A percentile compares a stretch with the other conserved stretches of the same genome.
phyloP scores from a whole-genome alignment of 2,329 filamentous ascomycete genomes.

The Claviceps citrina region DNA sequence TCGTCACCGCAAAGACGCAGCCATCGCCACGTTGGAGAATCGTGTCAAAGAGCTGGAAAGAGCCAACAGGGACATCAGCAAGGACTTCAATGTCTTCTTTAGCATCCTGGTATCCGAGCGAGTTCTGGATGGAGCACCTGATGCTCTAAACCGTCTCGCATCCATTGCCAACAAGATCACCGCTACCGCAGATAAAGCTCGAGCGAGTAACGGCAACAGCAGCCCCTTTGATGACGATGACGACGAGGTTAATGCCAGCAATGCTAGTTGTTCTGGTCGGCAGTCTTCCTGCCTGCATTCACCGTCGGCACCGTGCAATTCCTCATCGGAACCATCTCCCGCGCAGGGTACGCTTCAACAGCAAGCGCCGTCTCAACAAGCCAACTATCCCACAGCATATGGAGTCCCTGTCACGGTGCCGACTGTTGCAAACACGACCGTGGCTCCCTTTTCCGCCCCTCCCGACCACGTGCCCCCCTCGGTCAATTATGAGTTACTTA shows the following conservation, averaged over 20 bases:
- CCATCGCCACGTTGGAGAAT: slow-evolving; percentile 57
- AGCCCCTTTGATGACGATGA: slow-evolving; percentile 3
- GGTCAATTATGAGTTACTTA: slow-evolving; percentile 32
- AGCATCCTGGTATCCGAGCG: slow-evolving; percentile 43
- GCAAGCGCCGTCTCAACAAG: neutral
- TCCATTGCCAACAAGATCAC: slow-evolving; percentile 43
- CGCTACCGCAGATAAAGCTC: slow-evolving; percentile 30
- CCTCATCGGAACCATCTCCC: neutral
- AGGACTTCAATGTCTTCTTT: slow-evolving; percentile 51
- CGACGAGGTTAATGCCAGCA: neutral
- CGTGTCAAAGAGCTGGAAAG: slow-evolving; percentile 54
- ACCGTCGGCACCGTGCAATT: neutral
- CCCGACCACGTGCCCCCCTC: slow-evolving; percentile 7
- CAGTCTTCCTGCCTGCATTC: neutral
- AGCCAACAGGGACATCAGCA: slow-evolving; percentile 59
- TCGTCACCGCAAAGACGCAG: slow-evolving; percentile 67
- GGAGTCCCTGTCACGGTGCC: neutral
- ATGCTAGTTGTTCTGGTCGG: neutral
- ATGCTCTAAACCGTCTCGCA: slow-evolving; percentile 41
- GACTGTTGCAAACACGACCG: neutral
- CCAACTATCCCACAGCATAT: neutral
- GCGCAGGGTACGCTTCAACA: neutral
- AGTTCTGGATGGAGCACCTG: slow-evolving; percentile 40
- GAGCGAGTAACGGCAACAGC: slow-evolving; percentile 16
- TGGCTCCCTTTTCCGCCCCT: neutral